phyloP scores from a whole-genome alignment of 768 basidiomycete genomes.

The Pleurotus citrinopileatus region DNA sequence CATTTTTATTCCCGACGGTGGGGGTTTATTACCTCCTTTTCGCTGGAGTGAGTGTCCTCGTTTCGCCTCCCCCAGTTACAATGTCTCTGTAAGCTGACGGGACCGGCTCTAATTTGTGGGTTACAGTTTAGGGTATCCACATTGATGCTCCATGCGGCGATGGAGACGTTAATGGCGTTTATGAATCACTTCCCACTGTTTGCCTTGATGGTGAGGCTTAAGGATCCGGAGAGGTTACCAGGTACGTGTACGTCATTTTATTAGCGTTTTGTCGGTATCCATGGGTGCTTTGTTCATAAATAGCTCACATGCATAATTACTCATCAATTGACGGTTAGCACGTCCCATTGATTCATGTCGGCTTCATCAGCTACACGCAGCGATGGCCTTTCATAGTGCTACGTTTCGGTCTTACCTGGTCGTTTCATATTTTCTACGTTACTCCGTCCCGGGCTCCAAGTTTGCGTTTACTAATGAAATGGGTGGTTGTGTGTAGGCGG shows the following conservation, averaged over 20 bases:
- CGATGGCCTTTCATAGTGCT: too few relatives aligned
- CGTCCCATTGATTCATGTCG: too few relatives aligned
- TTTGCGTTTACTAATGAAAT: not conserved
- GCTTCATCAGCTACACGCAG: too few relatives aligned
- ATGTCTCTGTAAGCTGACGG: too few relatives aligned
- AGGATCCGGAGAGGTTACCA: conserved; percentile 82
- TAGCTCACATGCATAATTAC: too few relatives aligned
- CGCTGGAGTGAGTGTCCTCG: conserved; percentile 48
- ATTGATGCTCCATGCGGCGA: conserved; percentile 54
- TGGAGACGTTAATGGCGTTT: conserved; percentile 69
- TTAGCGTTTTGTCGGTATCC: too few relatives aligned
- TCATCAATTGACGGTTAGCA: too few relatives aligned
- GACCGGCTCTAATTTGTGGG: not conserved
- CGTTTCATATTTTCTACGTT: too few relatives aligned
- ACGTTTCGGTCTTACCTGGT: too few relatives aligned
- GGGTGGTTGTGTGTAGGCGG: conserved; percentile 26
- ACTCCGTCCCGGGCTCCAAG: too few relatives aligned
- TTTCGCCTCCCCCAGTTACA: not conserved
- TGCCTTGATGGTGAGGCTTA: conserved; percentile 76
- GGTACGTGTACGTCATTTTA: too few relatives aligned
- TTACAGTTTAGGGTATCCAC: conserved; percentile 50
- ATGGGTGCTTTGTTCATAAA: too few relatives aligned
- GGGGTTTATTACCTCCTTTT: conserved; percentile 85
- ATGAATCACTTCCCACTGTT: conserved; percentile 95
- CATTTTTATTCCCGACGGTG: conserved; percentile 84